These are phyloP conservation scores for Rhododendron simsii DNA, from an alignment of 148 eudicot genomes.

Conservation along the genomic window DNA sequence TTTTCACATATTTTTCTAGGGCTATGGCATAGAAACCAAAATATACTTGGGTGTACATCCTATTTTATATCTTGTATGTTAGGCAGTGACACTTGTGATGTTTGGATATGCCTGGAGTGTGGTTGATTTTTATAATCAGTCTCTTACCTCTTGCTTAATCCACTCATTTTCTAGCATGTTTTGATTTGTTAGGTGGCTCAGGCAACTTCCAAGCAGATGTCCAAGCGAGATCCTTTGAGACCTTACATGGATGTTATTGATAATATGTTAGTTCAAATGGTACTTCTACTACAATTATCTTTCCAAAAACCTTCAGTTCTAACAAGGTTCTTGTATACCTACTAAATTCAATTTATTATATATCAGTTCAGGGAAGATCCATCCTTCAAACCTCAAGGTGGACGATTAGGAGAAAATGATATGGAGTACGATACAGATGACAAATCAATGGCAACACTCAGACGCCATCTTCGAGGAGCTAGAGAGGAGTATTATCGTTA, in stretches of 20 bases:
- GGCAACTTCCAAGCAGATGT: constrained; percentile 96
- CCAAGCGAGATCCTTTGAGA: constrained; percentile 91
- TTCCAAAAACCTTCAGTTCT: not conserved
- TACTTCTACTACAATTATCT: constrained; percentile 18
- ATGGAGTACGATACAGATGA: constrained; percentile 95
- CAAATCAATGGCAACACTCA: constrained; percentile 81
- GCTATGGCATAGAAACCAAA: not conserved
- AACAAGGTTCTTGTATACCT: not conserved
- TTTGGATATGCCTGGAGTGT: not conserved
- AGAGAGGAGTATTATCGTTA: constrained; percentile 70
- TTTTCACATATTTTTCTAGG: not conserved
- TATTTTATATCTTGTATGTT: not conserved
- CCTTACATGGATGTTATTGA: constrained; percentile 85
- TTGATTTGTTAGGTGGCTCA: constrained; percentile 70
- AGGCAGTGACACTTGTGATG: not conserved
- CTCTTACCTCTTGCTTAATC: not conserved
- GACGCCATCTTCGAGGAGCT: constrained; percentile 76
- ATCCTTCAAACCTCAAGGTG: constrained; percentile 94
- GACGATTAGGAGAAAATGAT: constrained; percentile 85
- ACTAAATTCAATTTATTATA: not conserved
- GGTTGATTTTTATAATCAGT: not conserved
- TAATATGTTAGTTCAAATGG: constrained; percentile 80
- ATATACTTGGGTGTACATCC: not conserved
- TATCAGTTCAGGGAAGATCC: constrained; percentile 78
- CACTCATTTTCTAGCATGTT: not conserved